A percentile compares a stretch with the other conserved stretches of the same genome.
These are phyloP conservation scores for Hemileccinum rubropunctum DNA, from an alignment of 768 basidiomycete species.

Conservation along the genomic window DNA sequence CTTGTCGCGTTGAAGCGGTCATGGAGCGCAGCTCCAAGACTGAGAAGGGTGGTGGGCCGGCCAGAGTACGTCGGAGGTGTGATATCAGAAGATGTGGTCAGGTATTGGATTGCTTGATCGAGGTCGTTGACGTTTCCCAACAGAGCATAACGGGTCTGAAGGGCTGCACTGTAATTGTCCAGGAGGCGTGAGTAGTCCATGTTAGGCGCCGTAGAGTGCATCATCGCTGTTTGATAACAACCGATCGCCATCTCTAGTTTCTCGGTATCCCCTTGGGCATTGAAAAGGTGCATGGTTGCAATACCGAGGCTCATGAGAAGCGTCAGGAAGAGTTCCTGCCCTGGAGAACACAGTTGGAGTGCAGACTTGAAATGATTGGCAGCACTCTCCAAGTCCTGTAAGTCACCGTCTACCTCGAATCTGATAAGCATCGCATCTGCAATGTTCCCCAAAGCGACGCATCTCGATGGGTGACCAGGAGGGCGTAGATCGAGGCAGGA, in stretches of 20 bases:
- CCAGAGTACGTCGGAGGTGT: constrained; percentile 5
- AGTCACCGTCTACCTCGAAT: constrained; percentile 23
- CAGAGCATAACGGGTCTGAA: constrained; percentile 14
- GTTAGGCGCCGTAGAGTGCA: constrained; percentile 12
- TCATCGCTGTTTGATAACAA: constrained; percentile 14
- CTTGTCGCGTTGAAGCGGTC: constrained; percentile 11
- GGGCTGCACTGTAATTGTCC: constrained; percentile 17
- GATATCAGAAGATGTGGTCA: constrained; percentile 17
- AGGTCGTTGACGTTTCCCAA: constrained; percentile 20
- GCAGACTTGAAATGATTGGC: constrained; percentile 9
- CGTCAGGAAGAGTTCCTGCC: constrained; percentile 8
- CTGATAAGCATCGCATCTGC: constrained; percentile 18
- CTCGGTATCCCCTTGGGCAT: constrained; percentile 9
- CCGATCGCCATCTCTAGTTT: constrained; percentile 22
- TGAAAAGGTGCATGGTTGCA: constrained; percentile 3
- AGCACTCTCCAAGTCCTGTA: constrained; percentile 25
- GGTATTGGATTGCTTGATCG: constrained; percentile 20
- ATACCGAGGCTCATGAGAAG: constrained; percentile 14
- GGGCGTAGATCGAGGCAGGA: constrained; percentile 21
- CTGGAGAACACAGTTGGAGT: constrained; percentile 15
- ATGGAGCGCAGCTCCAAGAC: constrained; percentile 8
- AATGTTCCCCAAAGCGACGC: constrained; percentile 15
- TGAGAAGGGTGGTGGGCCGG: constrained; percentile 11
- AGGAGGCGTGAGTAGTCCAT: constrained; percentile 18
- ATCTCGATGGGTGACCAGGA: constrained; percentile 16